Evolutionary conservation across 148 eudicot species (phyloP).

Genomic region (Gaultheria prostrata): DNA sequence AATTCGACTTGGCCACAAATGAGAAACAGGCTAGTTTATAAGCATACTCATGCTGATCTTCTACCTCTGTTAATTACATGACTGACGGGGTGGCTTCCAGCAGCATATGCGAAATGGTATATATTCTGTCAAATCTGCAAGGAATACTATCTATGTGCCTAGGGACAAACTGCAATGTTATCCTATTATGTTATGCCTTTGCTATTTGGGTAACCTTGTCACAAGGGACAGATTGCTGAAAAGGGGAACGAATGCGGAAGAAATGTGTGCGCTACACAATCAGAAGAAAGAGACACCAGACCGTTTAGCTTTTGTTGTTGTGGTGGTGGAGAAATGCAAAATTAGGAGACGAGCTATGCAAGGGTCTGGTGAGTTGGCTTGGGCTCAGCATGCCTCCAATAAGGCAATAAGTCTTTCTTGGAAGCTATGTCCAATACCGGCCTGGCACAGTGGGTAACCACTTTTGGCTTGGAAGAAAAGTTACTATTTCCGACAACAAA

Average conservation of each 20-base stretch:
- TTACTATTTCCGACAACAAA: neutral
- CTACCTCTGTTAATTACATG: neutral
- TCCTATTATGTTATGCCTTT: neutral
- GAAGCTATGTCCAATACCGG: neutral
- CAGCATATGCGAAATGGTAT: neutral
- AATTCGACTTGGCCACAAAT: neutral
- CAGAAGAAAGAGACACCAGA: neutral
- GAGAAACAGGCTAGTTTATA: neutral
- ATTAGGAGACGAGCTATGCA: neutral
- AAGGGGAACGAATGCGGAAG: neutral
- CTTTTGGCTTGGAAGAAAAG: neutral
- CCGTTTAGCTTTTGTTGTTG: neutral
- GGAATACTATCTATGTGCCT: neutral
- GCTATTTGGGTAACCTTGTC: neutral
- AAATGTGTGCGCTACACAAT: neutral
- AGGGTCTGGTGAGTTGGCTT: slow-evolving; percentile 3
- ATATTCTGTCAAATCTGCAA: neutral
- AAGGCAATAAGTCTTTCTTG: neutral
- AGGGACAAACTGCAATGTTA: neutral
- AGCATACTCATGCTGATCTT: neutral
- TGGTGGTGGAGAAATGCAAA: neutral
- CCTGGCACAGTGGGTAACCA: neutral
- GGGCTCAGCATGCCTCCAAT: slow-evolving; percentile 2
- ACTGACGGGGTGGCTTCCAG: neutral
- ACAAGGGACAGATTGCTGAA: neutral